phyloP scores from a whole-genome alignment of 1,284 basidiomycete species.

The Malassezia cuniculi region DNA sequence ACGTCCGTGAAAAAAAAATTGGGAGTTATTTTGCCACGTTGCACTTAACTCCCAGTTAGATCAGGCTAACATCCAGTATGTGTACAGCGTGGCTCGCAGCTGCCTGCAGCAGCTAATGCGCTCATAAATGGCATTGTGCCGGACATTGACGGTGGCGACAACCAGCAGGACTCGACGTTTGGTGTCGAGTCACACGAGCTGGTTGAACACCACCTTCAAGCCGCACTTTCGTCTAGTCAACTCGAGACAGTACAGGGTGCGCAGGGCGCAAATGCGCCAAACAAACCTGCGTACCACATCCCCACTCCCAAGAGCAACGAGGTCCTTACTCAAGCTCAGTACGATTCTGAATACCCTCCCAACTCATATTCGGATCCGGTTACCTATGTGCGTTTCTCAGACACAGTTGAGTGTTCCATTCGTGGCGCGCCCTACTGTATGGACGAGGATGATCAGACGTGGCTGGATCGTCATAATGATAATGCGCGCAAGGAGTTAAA shows the following conservation, averaged over 20 bases:
- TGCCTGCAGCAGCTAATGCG: conserved; percentile 29
- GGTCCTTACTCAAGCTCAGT: conserved; percentile 25
- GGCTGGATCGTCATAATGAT: conserved; percentile 83
- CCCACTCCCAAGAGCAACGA: conserved; percentile 40
- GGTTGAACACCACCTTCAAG: conserved; percentile 42
- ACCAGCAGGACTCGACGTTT: conserved; percentile 32
- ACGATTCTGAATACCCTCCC: conserved; percentile 30
- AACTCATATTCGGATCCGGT: conserved; percentile 44
- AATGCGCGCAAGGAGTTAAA: conserved; percentile 56
- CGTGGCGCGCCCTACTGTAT: conserved; percentile 68
- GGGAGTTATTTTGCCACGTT: conserved; percentile 14
- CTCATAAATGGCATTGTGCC: conserved; percentile 30
- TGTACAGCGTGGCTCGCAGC: conserved; percentile 29
- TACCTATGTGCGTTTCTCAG: conserved; percentile 70
- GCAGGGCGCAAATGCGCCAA: conserved; percentile 11
- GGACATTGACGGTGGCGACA: conserved; percentile 34
- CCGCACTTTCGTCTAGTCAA: conserved; percentile 41
- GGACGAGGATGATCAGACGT: conserved; percentile 90
- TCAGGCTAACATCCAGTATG: conserved; percentile 19
- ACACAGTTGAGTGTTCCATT: conserved; percentile 71
- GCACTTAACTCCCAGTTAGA: too few relatives aligned
- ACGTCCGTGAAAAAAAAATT: conserved; percentile 10
- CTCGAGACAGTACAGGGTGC: conserved; percentile 26
- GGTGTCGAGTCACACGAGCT: conserved; percentile 39
- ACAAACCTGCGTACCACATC: conserved; percentile 39